These are phyloP conservation scores for Paspalum vaginatum DNA, from an alignment of 176 grass and related monocot species.

Conservation along the genomic window DNA sequence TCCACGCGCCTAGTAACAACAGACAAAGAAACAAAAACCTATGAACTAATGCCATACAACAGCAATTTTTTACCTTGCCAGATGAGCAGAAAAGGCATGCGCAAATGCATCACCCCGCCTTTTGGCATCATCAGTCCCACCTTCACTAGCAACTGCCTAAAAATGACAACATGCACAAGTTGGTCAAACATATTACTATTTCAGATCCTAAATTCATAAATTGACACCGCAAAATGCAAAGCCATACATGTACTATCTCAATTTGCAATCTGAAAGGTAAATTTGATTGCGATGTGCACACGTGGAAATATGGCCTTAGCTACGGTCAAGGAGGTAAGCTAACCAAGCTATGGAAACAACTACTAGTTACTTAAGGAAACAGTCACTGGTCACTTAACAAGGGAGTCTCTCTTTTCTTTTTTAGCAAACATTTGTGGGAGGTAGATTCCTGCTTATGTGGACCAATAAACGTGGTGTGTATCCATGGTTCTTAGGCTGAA, in stretches of 20 bases:
- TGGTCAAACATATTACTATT: conserved; percentile 1
- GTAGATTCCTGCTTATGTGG: conserved; percentile 21
- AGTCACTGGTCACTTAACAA: background rate
- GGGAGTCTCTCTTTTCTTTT: background rate
- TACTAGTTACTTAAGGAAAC: conserved; percentile 21
- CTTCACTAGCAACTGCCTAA: conserved; percentile 99
- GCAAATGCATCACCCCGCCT: conserved; percentile 95
- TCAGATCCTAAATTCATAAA: conserved; percentile 15
- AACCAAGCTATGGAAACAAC: conserved; percentile 1
- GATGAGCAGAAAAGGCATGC: conserved; percentile 95
- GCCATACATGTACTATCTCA: background rate
- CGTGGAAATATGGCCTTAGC: background rate
- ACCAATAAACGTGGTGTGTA: conserved; percentile 3
- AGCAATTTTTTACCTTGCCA: conserved; percentile 69
- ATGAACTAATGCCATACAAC: conserved; percentile 25
- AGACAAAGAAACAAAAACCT: conserved; percentile 12
- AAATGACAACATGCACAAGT: conserved; percentile 25
- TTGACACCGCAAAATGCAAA: conserved; percentile 13
- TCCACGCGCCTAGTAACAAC: background rate
- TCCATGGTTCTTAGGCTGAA: too few species aligned
- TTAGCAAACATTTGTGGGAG: background rate
- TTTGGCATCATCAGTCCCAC: conserved; percentile 95
- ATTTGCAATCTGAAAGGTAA: background rate
- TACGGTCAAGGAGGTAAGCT: conserved; percentile 13
- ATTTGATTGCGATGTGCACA: background rate